Evolutionary conservation across 1,284 basidiomycete genomes (phyloP), one percentile per base, ranked within the genome.

Genomic region (Leccinum glutinopallens): DNA sequence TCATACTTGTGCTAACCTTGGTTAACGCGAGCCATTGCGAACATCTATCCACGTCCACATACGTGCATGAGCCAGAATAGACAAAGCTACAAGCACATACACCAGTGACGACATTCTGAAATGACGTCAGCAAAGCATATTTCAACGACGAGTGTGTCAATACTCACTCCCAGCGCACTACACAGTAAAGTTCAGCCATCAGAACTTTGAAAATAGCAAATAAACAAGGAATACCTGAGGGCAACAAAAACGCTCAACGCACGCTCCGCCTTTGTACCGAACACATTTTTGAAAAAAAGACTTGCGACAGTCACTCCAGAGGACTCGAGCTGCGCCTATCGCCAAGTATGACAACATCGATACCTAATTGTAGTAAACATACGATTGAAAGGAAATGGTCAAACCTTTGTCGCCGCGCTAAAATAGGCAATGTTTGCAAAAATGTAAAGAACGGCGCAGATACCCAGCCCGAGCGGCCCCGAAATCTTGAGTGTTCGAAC

Each of bases 341-440:
- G 22, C 6, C 17, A 22, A 33, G 46, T 33, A n/a, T 1, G 15
- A 4, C 51, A 12, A 10, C 6, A 57, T 64, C 15, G 4, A 35
- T 25, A 4, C 22, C 22, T 25, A 3, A 13, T 12, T n/a, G n/a
- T 46, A 46, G n/a, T 9, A n/a, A 46, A 46, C 12, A 43, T 17
- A 43, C 0, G 7, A 41, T 17, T 8, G 15, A 19, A 5, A 22
- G 5, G 32, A 9, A 17, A 15, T 4, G 9, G 29, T 25, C 64
- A 29, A 5, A 67, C 69, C 61, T 68, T 76, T 64, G 64, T 71
- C 61, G 67, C 67, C 5, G 71, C 75, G 33, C 81, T 78, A 60
- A 86, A 85, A 68, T 84, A 85, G 0, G 86, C 80, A 7, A 87
- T 74, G 59, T 87, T 86, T 4, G 82, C 80, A 2, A 87, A 72